Conservation (phyloP, 164 flowering plant species). For the Protea cynaroides region DNA sequence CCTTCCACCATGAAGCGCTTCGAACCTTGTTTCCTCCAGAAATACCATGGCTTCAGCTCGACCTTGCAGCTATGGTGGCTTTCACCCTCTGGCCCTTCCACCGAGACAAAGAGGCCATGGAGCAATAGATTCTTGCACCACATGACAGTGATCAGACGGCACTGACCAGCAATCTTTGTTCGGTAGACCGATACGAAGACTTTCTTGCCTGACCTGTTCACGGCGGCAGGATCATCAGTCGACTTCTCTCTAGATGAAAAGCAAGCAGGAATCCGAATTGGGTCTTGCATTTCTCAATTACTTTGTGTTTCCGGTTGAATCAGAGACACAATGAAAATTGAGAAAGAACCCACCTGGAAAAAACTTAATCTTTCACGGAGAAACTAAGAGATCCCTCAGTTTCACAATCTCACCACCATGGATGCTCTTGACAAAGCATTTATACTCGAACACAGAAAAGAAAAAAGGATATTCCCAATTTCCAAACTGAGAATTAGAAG, state of each 20-base stretch:
- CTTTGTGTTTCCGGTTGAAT: too few relatives aligned
- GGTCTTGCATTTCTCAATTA: constrained; percentile 47
- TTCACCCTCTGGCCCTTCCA: constrained; percentile 39
- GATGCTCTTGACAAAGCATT: too few relatives aligned
- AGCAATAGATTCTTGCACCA: constrained; percentile 73
- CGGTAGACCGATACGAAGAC: constrained; percentile 22
- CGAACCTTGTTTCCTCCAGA: constrained; percentile 67
- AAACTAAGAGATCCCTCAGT: not conserved
- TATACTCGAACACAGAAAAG: too few relatives aligned
- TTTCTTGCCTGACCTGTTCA: constrained; percentile 52
- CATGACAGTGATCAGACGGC: constrained; percentile 56
- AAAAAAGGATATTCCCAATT: too few relatives aligned
- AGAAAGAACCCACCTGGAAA: not conserved
- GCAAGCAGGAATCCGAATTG: constrained; percentile 65
- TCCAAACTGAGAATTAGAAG: too few relatives aligned
- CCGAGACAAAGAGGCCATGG: constrained; percentile 59
- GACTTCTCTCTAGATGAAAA: constrained; percentile 48
- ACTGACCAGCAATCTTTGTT: constrained; percentile 36
- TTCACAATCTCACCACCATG: too few relatives aligned
- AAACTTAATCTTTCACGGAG: not conserved
- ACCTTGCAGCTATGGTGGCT: constrained; percentile 48
- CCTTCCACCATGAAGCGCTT: constrained; percentile 42
- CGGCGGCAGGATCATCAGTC: constrained; percentile 32
- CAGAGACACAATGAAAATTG: not conserved
- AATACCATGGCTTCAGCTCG: constrained; percentile 70